Evolutionary conservation across 495 filamentous ascomycete genomes (phyloP).

Genomic region (Trichoderma asperelloides): DNA sequence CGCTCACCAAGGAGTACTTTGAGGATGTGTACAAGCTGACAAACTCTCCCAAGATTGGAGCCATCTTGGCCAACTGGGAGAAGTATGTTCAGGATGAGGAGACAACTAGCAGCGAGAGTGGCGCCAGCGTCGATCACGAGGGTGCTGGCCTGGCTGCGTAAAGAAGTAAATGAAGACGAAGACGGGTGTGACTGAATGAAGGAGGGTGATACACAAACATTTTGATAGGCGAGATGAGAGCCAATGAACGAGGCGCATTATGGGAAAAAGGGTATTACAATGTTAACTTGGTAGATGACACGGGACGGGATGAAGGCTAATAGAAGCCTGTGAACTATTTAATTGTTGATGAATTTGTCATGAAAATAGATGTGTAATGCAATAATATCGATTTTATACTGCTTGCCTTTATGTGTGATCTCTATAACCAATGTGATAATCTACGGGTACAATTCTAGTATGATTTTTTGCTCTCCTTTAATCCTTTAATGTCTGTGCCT

Average conservation of each 20-base stretch:
- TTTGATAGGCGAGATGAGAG: neutral
- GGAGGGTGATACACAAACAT: neutral
- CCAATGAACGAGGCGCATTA: neutral
- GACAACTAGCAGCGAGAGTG: constrained; percentile 20
- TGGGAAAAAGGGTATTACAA: neutral
- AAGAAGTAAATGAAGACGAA: neutral
- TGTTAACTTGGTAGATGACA: neutral
- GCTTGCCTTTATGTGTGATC: neutral
- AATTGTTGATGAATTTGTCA: neutral
- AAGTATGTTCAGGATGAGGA: constrained; percentile 33
- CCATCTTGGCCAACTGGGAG: constrained; percentile 79
- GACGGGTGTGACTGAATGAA: neutral
- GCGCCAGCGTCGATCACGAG: constrained; percentile 17
- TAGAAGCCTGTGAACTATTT: neutral
- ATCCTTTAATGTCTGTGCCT: too few relatives aligned
- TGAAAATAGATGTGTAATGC: neutral
- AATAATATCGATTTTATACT: neutral
- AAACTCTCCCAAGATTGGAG: constrained; percentile 83
- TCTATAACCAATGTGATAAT: too few relatives aligned
- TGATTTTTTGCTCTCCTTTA: too few relatives aligned
- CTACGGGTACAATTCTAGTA: neutral
- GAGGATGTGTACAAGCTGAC: constrained; percentile 94
- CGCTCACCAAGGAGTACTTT: constrained; percentile 96
- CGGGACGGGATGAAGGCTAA: neutral
- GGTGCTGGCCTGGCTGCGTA: constrained; percentile 9